Evolutionary conservation across 805 yeast species (phyloP), one percentile per base, ranked within the genome.

Genomic region (Phaffomyces thermotolerans): DNA sequence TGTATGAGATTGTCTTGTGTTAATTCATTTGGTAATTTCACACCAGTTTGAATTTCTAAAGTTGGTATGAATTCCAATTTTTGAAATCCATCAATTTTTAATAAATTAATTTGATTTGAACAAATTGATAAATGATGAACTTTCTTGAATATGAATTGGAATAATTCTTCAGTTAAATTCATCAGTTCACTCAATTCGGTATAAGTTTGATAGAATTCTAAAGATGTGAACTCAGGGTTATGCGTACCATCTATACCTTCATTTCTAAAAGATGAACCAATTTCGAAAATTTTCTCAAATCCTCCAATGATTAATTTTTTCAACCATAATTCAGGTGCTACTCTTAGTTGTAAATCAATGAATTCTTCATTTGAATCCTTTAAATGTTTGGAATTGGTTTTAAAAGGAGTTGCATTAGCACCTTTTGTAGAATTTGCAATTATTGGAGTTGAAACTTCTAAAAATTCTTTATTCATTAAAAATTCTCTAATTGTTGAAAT

Each of bases 301-400:
- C 99, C 99, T 8, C 86, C 73, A 30, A 91, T 79, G 3, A 89
- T 75, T 40, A 93, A 64, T 50, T 84, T 75, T 58, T 93, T 93
- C 43, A 93, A 72, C 96, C 96, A 93, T 33, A 93, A 65, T 57
- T 91, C 99, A 0, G 99, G 99, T 0, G 99, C 97, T 2, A 93
- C 91, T 36, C 99, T 67, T 37, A 93, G 62, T 43, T 76, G 81
- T 8, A 88, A 62, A 12, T 66, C 65, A 1, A 55, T 41, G 2
- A 49, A 47, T 9, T 48, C 44, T 10, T 45, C 57, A 32, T 46
- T 51, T 3, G 52, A 56, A 17, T 65, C 66, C 8, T 61, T 58
- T 24, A 60, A 24, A 29, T 62, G 54, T 34, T 62, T 59, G 35
- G 72, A 61, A 2, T 50, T 41, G 0, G 97, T 88, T 1, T 56